Evolutionary conservation across 495 filamentous ascomycete species (phyloP).

Genomic region (Aspergillus homomorphus): DNA sequence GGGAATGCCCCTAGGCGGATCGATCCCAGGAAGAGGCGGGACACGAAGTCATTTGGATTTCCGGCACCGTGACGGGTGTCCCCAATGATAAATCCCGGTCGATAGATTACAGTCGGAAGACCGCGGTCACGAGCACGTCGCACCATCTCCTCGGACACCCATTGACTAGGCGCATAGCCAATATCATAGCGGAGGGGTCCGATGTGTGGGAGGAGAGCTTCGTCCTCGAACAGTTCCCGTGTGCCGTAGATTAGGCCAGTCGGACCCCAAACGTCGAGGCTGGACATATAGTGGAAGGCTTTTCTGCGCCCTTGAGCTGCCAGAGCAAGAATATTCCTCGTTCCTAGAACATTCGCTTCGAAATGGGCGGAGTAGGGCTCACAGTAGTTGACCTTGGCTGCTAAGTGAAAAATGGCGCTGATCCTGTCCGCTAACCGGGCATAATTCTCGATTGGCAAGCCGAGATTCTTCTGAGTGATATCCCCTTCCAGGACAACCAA

Average conservation of each 20-base stretch:
- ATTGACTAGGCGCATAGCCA: slow-evolving; percentile 23
- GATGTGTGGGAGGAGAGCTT: slow-evolving; percentile 4
- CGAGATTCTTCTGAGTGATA: slow-evolving; percentile 6
- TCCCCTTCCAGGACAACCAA: slow-evolving; percentile 16
- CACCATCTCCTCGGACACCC: slow-evolving; percentile 21
- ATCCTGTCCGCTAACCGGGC: slow-evolving; percentile 10
- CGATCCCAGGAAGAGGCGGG: slow-evolving; percentile 18
- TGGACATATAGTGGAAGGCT: slow-evolving; percentile 22
- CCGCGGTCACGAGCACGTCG: slow-evolving; percentile 13
- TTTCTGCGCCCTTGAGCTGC: slow-evolving; percentile 17
- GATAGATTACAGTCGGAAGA: slow-evolving; percentile 18
- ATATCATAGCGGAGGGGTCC: slow-evolving; percentile 11
- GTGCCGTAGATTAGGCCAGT: slow-evolving; percentile 10
- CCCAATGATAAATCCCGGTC: slow-evolving; percentile 24
- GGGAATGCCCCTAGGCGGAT: slow-evolving; percentile 20
- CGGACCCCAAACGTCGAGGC: slow-evolving; percentile 13
- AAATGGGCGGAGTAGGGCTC: slow-evolving; percentile 18
- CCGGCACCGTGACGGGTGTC: slow-evolving; percentile 12
- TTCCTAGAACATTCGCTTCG: slow-evolving; percentile 20
- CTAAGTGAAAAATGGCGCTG: slow-evolving; percentile 18
- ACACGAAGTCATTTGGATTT: slow-evolving; percentile 27
- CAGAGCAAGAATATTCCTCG: slow-evolving; percentile 13
- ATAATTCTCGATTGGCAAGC: slow-evolving; percentile 2
- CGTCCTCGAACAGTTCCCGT: slow-evolving; percentile 15
- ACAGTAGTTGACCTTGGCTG: slow-evolving; percentile 21